Evolutionary conservation across 2,329 filamentous ascomycete species (phyloP), one percentile per base, ranked within the genome.

Genomic region (Trichoderma lentiforme): DNA sequence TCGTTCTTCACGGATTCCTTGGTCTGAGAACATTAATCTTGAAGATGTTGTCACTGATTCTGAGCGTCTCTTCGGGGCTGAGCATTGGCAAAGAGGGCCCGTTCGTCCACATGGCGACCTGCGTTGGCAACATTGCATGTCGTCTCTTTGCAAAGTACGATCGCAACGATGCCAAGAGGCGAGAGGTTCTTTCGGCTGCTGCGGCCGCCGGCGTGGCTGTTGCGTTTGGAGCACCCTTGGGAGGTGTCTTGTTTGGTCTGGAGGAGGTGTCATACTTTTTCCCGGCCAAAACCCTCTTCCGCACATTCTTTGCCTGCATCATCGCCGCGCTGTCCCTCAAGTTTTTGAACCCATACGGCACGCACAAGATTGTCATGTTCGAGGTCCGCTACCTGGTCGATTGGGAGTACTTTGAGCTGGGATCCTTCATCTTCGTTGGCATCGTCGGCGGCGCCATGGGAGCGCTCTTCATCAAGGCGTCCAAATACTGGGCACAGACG

Each of bases 241-340:
- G 94, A 9, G 95, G 95, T 67, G 94, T 98, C 1, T 86, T 98
- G 3, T 98, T 98, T 81, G 94, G 94, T 39, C 82, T 98, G 34
- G 96, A 99, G 82, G 96, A 98, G 86, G 95, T 98, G 74, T 90
- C 93, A 76, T 98, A 98, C 81, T 98, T 98, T 82, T 98, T 98
- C 80, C 95, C 96, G 0, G 94, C 95, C 6, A 98, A 99, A 83
- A 98, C 95, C 0, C 87, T 99, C 9, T 99, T 99, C 84, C 87
- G 96, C 68, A 98, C 96, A 0, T 99, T 99, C 82, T 98, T 98
- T 82, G 98, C 95, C 84, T 98, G 95, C 81, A 98, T 98, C 76
- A 91, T 92, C 36, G 95, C 96, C 1, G 94, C 96, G 0, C 83
- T 99, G 39, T 95, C 95, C 1, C 85, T 99, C 76, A 98, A 98